Conservation (phyloP, 345 rosid species). For the Limnanthes douglasii region DNA sequence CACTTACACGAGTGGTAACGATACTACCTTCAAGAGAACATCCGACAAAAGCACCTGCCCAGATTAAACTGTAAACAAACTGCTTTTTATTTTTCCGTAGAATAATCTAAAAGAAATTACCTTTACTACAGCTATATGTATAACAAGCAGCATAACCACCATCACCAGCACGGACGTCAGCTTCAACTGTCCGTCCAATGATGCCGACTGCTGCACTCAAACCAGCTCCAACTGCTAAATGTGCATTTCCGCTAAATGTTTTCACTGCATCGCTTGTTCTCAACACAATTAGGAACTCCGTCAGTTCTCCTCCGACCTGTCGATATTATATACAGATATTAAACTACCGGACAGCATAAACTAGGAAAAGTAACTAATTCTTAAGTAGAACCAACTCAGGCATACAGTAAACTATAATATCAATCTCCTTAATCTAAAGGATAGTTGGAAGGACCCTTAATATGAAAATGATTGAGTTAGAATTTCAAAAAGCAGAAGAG, state of each 20-base stretch:
- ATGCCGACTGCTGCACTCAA: conserved; percentile 80
- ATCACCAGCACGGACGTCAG: conserved; percentile 81
- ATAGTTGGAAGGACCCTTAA: no score
- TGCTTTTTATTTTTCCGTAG: not conserved
- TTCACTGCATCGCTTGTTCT: conserved; percentile 72
- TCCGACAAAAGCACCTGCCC: conserved; percentile 82
- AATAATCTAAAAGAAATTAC: conserved; percentile 17
- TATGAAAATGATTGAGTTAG: no score
- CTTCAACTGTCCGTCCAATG: conserved; percentile 77
- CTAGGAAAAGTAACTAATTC: no score
- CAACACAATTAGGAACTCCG: conserved; percentile 80
- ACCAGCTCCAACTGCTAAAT: conserved; percentile 88
- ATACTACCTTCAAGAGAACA: conserved; percentile 87
- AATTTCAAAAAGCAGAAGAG: no score
- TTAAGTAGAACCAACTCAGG: no score
- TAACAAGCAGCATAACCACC: conserved; percentile 95
- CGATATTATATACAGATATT: no score
- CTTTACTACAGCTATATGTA: conserved; percentile 98
- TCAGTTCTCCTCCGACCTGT: conserved; percentile 96
- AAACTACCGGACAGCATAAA: no score
- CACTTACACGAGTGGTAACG: conserved; percentile 54
- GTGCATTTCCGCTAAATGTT: conserved; percentile 77
- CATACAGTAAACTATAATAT: no score
- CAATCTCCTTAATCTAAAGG: no score
- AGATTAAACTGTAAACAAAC: not conserved